These are phyloP conservation scores for Heterobasidion occidentale DNA, from an alignment of 1,284 basidiomycete genomes.

Conservation along the genomic window DNA sequence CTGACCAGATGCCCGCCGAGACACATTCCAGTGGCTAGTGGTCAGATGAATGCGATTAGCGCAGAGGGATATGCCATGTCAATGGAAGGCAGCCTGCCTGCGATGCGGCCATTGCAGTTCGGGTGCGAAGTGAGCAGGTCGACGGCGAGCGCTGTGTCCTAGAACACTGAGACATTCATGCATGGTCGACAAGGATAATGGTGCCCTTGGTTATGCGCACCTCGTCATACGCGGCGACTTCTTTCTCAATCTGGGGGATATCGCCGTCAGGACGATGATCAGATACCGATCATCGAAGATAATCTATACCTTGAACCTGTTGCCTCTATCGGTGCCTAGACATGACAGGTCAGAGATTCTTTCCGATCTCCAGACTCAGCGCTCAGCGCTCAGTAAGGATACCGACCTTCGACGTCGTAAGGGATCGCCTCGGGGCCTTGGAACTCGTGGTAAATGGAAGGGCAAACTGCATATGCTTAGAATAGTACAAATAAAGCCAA, in stretches of 20 bases:
- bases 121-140: constrained; percentile 66
- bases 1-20: constrained; percentile 76
- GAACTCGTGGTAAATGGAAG: constrained; percentile 86
- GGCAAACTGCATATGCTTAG: constrained; percentile 45
- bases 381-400: constrained; percentile 6
- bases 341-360: not conserved
- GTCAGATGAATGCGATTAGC: not conserved
- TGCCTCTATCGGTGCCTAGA: constrained; percentile 74
- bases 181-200: not conserved
- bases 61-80: not conserved
- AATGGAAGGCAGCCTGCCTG: constrained; percentile 36
- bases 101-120: constrained; percentile 87
- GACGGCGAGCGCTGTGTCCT: constrained; percentile 74
- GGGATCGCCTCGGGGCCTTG: constrained; percentile 80
- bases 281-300: not conserved
- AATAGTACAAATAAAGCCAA: not conserved
- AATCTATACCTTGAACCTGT: constrained; percentile 72
- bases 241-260: constrained; percentile 70
- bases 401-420: constrained; percentile 76
- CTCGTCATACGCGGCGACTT: constrained; percentile 78
- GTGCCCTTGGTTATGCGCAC: constrained; percentile 25
- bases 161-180: not conserved
- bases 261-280: not conserved
- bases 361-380: not conserved
- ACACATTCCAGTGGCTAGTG: constrained; percentile 75